phyloP scores from a whole-genome alignment of 768 basidiomycete genomes.

The Pluteus cervinus region DNA sequence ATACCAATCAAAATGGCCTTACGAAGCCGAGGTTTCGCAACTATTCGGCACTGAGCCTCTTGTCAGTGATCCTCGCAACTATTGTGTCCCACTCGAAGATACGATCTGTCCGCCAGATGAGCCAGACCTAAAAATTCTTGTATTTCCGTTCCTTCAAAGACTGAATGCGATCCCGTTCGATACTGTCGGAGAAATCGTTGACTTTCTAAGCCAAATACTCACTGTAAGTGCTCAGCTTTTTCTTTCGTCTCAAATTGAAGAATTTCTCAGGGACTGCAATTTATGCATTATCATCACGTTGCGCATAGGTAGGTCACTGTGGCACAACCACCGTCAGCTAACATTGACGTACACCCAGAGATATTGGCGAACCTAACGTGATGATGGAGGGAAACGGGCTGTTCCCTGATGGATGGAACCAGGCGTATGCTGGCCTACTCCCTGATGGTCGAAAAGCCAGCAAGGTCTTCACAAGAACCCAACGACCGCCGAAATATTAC shows the following conservation, averaged over 20 bases:
- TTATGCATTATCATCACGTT: conserved; percentile 25
- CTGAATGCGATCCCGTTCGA: conserved; percentile 17
- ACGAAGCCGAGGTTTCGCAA: conserved; percentile 26
- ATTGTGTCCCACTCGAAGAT: conserved; percentile 26
- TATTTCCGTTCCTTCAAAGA: conserved; percentile 21
- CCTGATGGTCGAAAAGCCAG: conserved; percentile 8
- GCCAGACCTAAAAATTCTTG: conserved; percentile 11
- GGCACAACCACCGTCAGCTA: neutral
- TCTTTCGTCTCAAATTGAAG: neutral
- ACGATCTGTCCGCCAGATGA: conserved; percentile 15
- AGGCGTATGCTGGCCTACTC: conserved; percentile 10
- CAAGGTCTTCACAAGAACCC: conserved; percentile 15
- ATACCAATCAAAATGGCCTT: conserved; percentile 17
- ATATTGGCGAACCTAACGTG: conserved; percentile 23
- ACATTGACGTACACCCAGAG: conserved; percentile 12
- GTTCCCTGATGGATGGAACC: conserved; percentile 17
- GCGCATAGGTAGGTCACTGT: conserved; percentile 19
- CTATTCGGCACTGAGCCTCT: conserved; percentile 15
- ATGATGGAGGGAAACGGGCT: conserved; percentile 19
- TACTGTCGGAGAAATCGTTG: conserved; percentile 25
- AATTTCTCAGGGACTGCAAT: conserved; percentile 20
- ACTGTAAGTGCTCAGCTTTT: conserved; percentile 10
- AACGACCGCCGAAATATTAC: conserved; percentile 20
- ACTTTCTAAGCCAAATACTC: conserved; percentile 21
- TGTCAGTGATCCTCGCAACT: conserved; percentile 20